Evolutionary conservation across 768 basidiomycete genomes (phyloP).

Genomic region (Fibroporia radiculosa): DNA sequence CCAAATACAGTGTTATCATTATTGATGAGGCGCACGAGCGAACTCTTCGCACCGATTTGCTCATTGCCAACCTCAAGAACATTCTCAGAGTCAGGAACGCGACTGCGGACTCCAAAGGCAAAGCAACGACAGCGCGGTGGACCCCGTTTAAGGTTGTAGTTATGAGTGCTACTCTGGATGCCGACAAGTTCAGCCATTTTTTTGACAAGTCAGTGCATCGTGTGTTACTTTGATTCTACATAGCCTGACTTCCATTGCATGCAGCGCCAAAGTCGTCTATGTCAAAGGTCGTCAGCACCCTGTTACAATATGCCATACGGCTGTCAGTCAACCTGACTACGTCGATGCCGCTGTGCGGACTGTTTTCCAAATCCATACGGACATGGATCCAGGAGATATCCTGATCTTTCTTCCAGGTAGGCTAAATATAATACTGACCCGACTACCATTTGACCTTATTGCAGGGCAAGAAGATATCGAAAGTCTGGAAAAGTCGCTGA

Average conservation of each 20-base stretch:
- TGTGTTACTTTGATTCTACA: neutral
- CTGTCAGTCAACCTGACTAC: slow-evolving; percentile 72
- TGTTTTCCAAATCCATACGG: slow-evolving; percentile 88
- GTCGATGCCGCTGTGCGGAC: slow-evolving; percentile 84
- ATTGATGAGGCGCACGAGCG: slow-evolving; percentile 98
- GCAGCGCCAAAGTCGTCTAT: slow-evolving; percentile 81
- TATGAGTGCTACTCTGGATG: slow-evolving; percentile 98
- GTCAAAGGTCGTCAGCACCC: slow-evolving; percentile 91
- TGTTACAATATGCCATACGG: slow-evolving; percentile 77
- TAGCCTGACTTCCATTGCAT: neutral
- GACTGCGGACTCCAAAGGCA: slow-evolving; percentile 37
- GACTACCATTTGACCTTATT: neutral
- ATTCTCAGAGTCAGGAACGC: slow-evolving; percentile 65
- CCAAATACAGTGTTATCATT: slow-evolving; percentile 79
- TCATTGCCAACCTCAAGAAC: slow-evolving; percentile 84
- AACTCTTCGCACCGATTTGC: slow-evolving; percentile 86
- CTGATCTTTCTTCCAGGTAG: slow-evolving; percentile 85
- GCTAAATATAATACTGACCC: neutral
- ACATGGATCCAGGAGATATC: slow-evolving; percentile 77
- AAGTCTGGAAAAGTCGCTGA: slow-evolving; percentile 68
- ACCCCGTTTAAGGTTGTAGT: slow-evolving; percentile 86
- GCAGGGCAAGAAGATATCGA: slow-evolving; percentile 98
- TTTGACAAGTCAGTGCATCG: slow-evolving; percentile 59
- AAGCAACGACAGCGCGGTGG: slow-evolving; percentile 25
- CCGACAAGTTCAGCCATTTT: slow-evolving; percentile 88